Evolutionary conservation across 306 rosid species (phyloP), one percentile per base, ranked within the genome.

Genomic region (Pyrus communis): DNA sequence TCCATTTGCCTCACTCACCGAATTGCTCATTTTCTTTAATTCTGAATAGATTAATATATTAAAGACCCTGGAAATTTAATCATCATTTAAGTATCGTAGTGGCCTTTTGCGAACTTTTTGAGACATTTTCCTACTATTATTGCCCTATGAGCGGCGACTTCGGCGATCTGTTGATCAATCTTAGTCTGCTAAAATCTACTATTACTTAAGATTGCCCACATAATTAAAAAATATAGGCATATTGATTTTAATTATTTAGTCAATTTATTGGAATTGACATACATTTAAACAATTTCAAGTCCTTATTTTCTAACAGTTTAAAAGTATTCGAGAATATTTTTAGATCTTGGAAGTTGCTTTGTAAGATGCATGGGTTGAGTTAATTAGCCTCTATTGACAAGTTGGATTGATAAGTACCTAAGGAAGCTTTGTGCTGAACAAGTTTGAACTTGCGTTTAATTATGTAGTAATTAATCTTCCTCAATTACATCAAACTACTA

Each of bases 71-170:
- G 25, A 35, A 58, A 23, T 38, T 58, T 58, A 58, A 14, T 63
- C 55, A 14, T 40, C 23, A 54, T n/a, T 35, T n/a, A 55, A 3
- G 31, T 12, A 11, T 38, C 42, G 9, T 63, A 14, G 33, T 40
- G 68, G 77, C 58, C n/a, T 61, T 74, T 61, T 43, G 46, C 15
- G 60, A 74, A 74, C 59, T 45, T 61, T 49, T 17, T 60, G 75
- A 46, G 72, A 18, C 81, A 70, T 33, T 15, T 78, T 10, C 64
- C 76, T 70, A 17, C 62, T 14, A 45, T 61, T 78, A 33, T 71
- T 70, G 71, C 81, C 81, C 11, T 43, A 15, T 21, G 81, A 22
- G 75, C 71, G 76, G 62, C 76, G 75, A 70, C 21, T 57, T 58
- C n/a, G 75, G 75, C 55, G 62, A 60, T 69, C 69, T 22, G 14